phyloP scores from a whole-genome alignment of 83 land plant genomes.

The Diphasiastrum complanatum region DNA sequence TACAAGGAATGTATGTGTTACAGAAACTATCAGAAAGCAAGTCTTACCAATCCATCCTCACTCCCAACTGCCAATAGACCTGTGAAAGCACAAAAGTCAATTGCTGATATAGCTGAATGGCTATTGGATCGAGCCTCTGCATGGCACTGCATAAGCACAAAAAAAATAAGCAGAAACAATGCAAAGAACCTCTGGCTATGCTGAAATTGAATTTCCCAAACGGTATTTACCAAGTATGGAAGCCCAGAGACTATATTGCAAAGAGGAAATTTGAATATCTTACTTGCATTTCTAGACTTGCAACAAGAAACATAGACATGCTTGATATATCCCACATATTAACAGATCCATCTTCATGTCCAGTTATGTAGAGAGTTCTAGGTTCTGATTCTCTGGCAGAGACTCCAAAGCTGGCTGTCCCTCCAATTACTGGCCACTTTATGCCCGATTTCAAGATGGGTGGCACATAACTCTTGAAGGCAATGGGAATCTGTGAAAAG shows the following conservation, averaged over 20 bases:
- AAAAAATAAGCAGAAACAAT: neutral
- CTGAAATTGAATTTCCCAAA: neutral
- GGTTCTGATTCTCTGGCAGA: neutral
- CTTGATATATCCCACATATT: conserved; percentile 39
- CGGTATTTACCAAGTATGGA: neutral
- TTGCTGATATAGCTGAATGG: conserved; percentile 11
- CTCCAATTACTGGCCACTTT: conserved; percentile 39
- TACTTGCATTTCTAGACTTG: neutral
- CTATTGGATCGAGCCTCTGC: conserved; percentile 12
- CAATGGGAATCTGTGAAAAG: conserved; percentile 22
- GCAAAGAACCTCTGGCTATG: neutral
- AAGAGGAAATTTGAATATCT: neutral
- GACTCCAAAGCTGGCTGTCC: conserved; percentile 5
- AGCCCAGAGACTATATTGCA: neutral
- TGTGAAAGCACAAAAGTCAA: conserved; percentile 19
- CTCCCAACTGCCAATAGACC: conserved; percentile 21
- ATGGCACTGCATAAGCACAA: no score
- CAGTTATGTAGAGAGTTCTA: conserved; percentile 25
- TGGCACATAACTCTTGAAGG: conserved; percentile 24
- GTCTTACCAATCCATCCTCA: conserved; percentile 23
- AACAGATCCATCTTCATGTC: conserved; percentile 30
- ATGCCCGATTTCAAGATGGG: conserved; percentile 30
- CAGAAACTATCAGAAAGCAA: neutral
- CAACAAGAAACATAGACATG: conserved; percentile 11
- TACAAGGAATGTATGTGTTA: neutral